Percentiles rank a stretch among this genome's conserved stretches.
Evolutionary conservation across 352 stramenopile species (phyloP).

Genomic region (Pythium aristosporum): DNA sequence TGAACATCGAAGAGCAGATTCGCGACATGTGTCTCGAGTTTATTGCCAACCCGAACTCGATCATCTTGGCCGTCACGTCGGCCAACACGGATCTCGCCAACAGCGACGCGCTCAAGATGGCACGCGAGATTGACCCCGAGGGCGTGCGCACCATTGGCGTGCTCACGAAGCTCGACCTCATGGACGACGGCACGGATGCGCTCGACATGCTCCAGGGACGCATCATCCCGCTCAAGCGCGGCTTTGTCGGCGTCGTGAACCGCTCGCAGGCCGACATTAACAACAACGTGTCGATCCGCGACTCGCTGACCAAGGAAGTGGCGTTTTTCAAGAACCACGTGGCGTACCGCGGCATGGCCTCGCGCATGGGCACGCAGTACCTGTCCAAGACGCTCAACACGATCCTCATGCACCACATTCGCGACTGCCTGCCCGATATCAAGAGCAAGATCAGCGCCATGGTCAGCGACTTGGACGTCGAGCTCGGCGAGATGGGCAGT

Average conservation of each 20-base stretch:
- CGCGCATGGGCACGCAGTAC: conserved; percentile 96
- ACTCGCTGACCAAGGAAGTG: conserved; percentile 94
- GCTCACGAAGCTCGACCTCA: conserved; percentile 99
- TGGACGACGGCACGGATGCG: conserved; percentile 99
- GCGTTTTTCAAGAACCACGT: conserved; percentile 98
- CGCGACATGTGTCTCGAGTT: conserved; percentile 98
- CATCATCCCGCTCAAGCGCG: conserved; percentile 96
- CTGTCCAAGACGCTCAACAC: conserved; percentile 97
- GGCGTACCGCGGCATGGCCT: conserved; percentile 90
- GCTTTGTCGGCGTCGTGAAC: conserved; percentile 99
- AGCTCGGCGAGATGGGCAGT: conserved; percentile 95
- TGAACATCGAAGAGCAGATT: conserved; percentile 99
- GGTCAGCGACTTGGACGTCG: conserved; percentile 93
- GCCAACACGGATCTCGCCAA: conserved; percentile 99
- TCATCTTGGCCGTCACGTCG: conserved; percentile 98
- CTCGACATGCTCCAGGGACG: conserved; percentile 95
- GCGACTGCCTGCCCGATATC: conserved; percentile 97
- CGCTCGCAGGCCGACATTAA: conserved; percentile 99
- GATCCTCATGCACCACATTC: conserved; percentile 99
- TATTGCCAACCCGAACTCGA: conserved; percentile 98
- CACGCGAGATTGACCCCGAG: conserved; percentile 89
- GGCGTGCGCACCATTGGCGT: conserved; percentile 98
- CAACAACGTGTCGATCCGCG: conserved; percentile 92
- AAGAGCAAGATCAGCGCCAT: conserved; percentile 97
- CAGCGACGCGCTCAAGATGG: conserved; percentile 98